Conservation (phyloP, 2,329 filamentous ascomycete species). For the Calonectria ilicicola region DNA sequence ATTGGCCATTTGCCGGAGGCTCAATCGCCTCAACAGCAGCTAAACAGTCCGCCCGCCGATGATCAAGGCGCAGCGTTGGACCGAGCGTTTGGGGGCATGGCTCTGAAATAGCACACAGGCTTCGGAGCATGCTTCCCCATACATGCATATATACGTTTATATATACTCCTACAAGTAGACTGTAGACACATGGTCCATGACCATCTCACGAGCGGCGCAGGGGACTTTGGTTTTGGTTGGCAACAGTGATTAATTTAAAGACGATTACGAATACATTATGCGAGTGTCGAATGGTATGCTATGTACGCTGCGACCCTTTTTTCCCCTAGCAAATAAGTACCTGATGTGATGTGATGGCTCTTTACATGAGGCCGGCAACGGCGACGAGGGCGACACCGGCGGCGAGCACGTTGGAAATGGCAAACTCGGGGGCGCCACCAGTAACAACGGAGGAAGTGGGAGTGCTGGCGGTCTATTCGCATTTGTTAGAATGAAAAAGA, state of each 20-base stretch:
- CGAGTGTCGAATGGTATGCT: constrained; percentile 12
- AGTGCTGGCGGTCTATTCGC: constrained; percentile 18
- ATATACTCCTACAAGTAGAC: neutral
- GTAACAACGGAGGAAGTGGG: constrained; percentile 20
- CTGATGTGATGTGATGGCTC: neutral
- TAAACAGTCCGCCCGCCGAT: constrained; percentile 48
- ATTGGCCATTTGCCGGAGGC: constrained; percentile 29
- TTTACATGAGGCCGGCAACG: constrained; percentile 28
- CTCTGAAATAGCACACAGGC: constrained; percentile 40
- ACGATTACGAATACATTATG: constrained; percentile 23
- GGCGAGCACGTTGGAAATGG: constrained; percentile 19
- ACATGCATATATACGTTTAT: neutral
- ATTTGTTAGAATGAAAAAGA: neutral
- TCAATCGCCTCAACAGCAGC: constrained; percentile 26
- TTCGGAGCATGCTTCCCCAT: neutral
- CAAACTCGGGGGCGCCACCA: constrained; percentile 24
- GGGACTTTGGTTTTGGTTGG: neutral
- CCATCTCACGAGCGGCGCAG: constrained; percentile 25
- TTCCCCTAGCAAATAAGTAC: neutral
- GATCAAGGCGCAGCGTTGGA: constrained; percentile 69
- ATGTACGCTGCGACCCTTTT: neutral
- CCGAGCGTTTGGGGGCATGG: constrained; percentile 66
- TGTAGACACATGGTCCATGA: constrained; percentile 13
- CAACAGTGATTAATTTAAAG: constrained; percentile 14
- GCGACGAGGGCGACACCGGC: constrained; percentile 28